Percentiles rank a stretch among this genome's conserved stretches.
Evolutionary conservation across 1,139 yeast genomes (phyloP).

Genomic region (Yamadazyma jaroonii): DNA sequence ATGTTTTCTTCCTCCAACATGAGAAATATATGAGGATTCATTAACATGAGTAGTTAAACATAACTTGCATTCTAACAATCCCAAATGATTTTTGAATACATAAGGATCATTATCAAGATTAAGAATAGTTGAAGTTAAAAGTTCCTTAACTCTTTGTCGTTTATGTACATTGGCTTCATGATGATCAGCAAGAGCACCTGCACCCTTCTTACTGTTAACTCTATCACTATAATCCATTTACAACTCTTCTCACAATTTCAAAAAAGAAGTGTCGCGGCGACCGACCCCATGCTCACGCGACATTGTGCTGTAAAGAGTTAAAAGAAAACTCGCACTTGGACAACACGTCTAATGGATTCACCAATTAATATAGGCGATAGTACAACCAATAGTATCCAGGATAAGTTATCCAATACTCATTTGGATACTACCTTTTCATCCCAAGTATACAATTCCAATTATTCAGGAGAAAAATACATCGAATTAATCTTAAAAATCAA

Average conservation of each 20-base stretch:
- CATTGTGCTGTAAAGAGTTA: too few relatives aligned
- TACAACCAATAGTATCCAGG: conserved; percentile 41
- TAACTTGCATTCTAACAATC: conserved; percentile 70
- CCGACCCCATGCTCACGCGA: not conserved
- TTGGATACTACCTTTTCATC: conserved; percentile 20
- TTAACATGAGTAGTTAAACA: conserved; percentile 74
- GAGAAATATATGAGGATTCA: conserved; percentile 76
- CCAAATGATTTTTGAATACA: conserved; percentile 70
- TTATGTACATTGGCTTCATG: conserved; percentile 67
- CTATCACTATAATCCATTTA: conserved; percentile 49
- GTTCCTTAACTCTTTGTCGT: conserved; percentile 59
- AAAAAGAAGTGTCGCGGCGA: not conserved
- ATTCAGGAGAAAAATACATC: conserved; percentile 39
- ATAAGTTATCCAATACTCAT: conserved; percentile 37
- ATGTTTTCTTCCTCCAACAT: conserved; percentile 78
- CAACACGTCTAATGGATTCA: conserved; percentile 33
- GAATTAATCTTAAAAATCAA: conserved; percentile 21
- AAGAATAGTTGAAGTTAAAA: conserved; percentile 57
- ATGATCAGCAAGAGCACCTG: conserved; percentile 74
- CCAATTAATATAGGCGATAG: conserved; percentile 45
- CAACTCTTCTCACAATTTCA: not conserved
- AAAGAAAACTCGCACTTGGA: not conserved
- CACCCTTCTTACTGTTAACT: conserved; percentile 44
- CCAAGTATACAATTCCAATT: conserved; percentile 29
- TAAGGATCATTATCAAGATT: conserved; percentile 77